Percentiles rank a stretch among this genome's conserved stretches.
Evolutionary conservation across 768 basidiomycete species (phyloP).

Genomic region (Amylocystis lapponica): DNA sequence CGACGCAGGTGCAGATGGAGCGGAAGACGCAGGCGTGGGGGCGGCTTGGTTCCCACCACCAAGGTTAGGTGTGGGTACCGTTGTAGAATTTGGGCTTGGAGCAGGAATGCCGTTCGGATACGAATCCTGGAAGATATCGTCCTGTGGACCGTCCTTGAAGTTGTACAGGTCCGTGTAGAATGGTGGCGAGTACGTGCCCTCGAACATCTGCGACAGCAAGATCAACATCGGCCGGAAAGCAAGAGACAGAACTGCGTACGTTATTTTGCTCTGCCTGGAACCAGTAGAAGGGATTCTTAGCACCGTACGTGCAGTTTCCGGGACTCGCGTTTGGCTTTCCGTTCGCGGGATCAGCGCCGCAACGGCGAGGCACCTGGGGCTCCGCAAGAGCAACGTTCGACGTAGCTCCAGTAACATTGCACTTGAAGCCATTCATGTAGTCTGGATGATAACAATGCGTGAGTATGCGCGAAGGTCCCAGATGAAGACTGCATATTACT

Average conservation of each 20-base stretch:
- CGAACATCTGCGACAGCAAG: conserved; percentile 48
- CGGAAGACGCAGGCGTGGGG: neutral
- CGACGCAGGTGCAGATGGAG: conserved; percentile 1
- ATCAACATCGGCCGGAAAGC: too few species aligned
- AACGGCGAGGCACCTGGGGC: conserved; percentile 57
- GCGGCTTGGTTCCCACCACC: conserved; percentile 1
- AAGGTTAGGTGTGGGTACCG: conserved; percentile 19
- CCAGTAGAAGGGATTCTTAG: conserved; percentile 71
- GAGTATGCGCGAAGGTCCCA: neutral
- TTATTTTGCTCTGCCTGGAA: conserved; percentile 58
- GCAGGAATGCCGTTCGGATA: conserved; percentile 30
- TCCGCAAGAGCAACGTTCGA: conserved; percentile 48
- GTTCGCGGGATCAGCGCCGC: conserved; percentile 51
- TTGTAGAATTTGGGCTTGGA: conserved; percentile 21
- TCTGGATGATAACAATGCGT: conserved; percentile 27
- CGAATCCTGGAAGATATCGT: conserved; percentile 64
- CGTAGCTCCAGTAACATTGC: conserved; percentile 50
- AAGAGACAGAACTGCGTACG: conserved; percentile 28
- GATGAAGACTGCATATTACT: conserved; percentile 28
- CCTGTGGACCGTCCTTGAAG: conserved; percentile 65
- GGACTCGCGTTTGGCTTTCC: conserved; percentile 37
- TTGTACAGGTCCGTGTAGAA: conserved; percentile 68
- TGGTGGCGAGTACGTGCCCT: conserved; percentile 54
- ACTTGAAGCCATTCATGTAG: conserved; percentile 75
- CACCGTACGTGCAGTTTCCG: conserved; percentile 68